Evolutionary conservation across 768 basidiomycete species (phyloP), one percentile per base, ranked within the genome.

Genomic region (Rhizopogon salebrosus): DNA sequence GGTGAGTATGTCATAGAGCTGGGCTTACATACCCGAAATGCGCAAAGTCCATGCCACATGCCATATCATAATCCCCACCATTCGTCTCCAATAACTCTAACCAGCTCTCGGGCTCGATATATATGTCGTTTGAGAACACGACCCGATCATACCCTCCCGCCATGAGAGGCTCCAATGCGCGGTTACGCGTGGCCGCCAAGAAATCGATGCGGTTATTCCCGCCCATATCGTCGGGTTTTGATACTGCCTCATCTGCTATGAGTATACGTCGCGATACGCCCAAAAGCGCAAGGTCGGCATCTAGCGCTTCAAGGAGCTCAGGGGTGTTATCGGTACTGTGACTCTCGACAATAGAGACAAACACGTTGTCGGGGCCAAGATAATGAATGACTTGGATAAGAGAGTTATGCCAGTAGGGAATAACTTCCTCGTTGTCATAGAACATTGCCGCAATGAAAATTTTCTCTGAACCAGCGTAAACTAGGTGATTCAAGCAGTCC

Each of bases 41-140:
- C 10, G 51, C 51, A 26, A 72, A 72, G 58, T 77, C 75, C 54
- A 76, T 59, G 6, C 66, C 74, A 51, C 76, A 77, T 13, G 64
- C 75, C 66, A 76, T 70, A 53, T 77, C 76, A 48, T 71, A 75
- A 20, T 70, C 64, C 11, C 72, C 73, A 22, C 65, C 64, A 11
- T 59, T 57, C 4, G 74, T 75, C 29, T 68, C 54, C 22, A 76
- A 54, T 23, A 77, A 64, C 53, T 76, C 72, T 14, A 75, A 52
- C 5, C 76, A 55, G 20, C 64, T 63, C 55, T 75, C 72, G 5
- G 73, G 72, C 29, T 72, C 71, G 54, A 76, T 57, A 50, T 58
- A 71, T 7, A 76, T 59, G 58, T 77, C 76, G 52, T 77, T 77
- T 0, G 70, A 67, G 60, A 75, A 76, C 0, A 78, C 37, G 8